Evolutionary conservation across 371 early-diverging fungal species (phyloP).

Genomic region (Syncephalastrum contaminatum): DNA sequence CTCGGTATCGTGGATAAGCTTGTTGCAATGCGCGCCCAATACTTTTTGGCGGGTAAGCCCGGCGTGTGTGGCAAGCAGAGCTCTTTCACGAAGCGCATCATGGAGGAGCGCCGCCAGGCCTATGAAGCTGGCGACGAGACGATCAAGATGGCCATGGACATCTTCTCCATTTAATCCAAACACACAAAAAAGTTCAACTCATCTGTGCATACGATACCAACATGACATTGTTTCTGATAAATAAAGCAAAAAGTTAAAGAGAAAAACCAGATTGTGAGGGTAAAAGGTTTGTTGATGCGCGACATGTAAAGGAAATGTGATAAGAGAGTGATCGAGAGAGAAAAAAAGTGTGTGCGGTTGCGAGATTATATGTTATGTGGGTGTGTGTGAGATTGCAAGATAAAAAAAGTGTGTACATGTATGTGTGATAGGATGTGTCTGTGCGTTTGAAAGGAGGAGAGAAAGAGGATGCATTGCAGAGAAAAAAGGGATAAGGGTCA

Average conservation of each 20-base stretch:
- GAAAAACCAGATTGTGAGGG: too few relatives aligned
- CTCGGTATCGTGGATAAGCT: slow-evolving; percentile 50
- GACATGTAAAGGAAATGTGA: too few relatives aligned
- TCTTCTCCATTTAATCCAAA: slow-evolving; percentile 11
- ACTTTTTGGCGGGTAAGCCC: slow-evolving; percentile 46
- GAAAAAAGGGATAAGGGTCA: not conserved
- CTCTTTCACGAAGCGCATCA: slow-evolving; percentile 42
- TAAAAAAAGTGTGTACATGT: not conserved
- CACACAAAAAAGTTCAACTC: not conserved
- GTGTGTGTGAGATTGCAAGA: slow-evolving; percentile 1
- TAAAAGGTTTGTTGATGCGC: too few relatives aligned
- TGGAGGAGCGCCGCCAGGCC: slow-evolving; percentile 11
- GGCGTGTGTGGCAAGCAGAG: slow-evolving; percentile 40
- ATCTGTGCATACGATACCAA: too few relatives aligned
- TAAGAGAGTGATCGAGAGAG: not conserved
- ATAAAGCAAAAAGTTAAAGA: too few relatives aligned
- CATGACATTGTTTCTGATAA: too few relatives aligned
- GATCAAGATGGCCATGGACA: slow-evolving; percentile 12
- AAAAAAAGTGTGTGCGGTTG: not conserved
- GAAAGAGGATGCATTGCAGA: slow-evolving; percentile 3
- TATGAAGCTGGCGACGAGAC: slow-evolving; percentile 9
- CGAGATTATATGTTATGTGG: not conserved
- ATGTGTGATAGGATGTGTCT: too few relatives aligned
- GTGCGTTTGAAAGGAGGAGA: not conserved
- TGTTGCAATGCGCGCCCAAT: slow-evolving; percentile 46